phyloP scores from a whole-genome alignment of 805 yeast genomes.

The Clavispora carvajalis region DNA sequence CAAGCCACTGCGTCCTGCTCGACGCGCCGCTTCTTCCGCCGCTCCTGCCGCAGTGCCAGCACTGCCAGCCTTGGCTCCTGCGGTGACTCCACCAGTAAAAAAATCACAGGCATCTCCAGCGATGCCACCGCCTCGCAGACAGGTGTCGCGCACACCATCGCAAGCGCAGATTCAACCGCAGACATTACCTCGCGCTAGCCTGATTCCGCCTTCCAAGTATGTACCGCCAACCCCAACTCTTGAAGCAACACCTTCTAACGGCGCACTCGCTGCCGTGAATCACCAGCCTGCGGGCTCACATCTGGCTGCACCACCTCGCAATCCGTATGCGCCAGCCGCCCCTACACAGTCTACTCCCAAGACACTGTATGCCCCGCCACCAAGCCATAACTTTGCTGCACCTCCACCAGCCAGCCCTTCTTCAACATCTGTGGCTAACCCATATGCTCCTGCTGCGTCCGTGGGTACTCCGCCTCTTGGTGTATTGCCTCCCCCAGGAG shows the following conservation, averaged over 20 bases:
- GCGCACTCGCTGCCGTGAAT: background rate
- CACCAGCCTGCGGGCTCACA: constrained; percentile 19
- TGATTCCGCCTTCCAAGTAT: constrained; percentile 4
- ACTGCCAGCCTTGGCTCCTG: constrained; percentile 1
- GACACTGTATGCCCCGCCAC: constrained; percentile 32
- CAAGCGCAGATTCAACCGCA: constrained; percentile 7
- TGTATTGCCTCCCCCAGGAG: background rate
- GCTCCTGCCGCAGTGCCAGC: constrained; percentile 2
- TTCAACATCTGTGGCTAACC: constrained; percentile 8
- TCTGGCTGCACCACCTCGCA: constrained; percentile 26
- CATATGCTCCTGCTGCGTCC: constrained; percentile 9
- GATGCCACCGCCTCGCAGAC: constrained; percentile 12
- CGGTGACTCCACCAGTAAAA: background rate
- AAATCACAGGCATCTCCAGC: constrained; percentile 8
- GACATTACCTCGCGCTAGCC: constrained; percentile 1
- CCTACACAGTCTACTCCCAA: constrained; percentile 13
- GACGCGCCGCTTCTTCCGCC: constrained; percentile 33
- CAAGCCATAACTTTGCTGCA: constrained; percentile 13
- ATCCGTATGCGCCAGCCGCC: constrained; percentile 21
- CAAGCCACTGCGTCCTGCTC: constrained; percentile 27
- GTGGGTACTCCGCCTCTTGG: constrained; percentile 5
- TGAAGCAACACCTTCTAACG: background rate
- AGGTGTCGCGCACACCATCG: constrained; percentile 6
- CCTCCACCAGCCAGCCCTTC: constrained; percentile 6
- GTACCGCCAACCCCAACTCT: constrained; percentile 11